phyloP scores from a whole-genome alignment of 306 rosid species.

The Carpinus fangiana region DNA sequence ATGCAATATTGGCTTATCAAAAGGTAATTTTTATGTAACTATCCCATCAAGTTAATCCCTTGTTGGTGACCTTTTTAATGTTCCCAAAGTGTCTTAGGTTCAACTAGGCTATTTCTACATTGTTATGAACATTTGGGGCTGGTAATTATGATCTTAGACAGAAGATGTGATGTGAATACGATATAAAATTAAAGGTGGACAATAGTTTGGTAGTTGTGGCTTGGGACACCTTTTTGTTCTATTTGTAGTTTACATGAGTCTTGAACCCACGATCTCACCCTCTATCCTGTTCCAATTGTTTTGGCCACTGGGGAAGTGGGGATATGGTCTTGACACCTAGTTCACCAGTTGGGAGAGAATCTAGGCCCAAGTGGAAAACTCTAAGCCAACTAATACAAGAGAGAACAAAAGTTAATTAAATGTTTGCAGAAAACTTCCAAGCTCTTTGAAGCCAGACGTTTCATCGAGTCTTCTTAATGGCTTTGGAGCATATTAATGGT shows the following conservation, averaged over 20 bases:
- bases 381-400: background rate
- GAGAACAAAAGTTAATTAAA: background rate
- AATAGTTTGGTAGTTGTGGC: background rate
- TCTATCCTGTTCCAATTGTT: background rate
- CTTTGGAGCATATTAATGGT: background rate
- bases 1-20: constrained; percentile 95
- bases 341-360: background rate
- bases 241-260: background rate
- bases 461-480: background rate
- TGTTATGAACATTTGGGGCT: background rate
- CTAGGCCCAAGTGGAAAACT: background rate
- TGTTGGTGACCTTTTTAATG: background rate
- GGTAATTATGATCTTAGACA: background rate
- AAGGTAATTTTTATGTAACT: constrained; percentile 51
- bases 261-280: background rate
- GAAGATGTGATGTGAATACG: background rate
- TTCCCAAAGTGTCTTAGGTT: background rate
- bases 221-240: background rate
- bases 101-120: background rate
- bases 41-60: constrained; percentile 1
- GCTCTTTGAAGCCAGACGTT: background rate
- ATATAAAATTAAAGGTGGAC: background rate
- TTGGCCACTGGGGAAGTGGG: too few relatives aligned
- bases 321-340: background rate
- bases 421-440: background rate